Percentiles rank a stretch among this genome's conserved stretches.
Evolutionary conservation across 306 rosid genomes (phyloP).

Genomic region (Geum urbanum): DNA sequence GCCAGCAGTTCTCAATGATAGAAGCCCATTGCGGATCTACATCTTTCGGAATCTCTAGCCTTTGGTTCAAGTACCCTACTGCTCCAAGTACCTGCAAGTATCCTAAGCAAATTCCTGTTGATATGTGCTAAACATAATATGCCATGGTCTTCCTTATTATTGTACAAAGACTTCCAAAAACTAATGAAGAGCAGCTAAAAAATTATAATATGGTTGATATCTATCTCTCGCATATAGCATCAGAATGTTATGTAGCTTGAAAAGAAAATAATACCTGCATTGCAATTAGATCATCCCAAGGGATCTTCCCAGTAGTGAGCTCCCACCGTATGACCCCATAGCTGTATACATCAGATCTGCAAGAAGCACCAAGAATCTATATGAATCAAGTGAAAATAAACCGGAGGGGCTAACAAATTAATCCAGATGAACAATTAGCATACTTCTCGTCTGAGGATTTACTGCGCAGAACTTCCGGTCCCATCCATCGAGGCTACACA

Average conservation of each 20-base stretch:
- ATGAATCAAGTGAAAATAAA: slow-evolving; percentile 10
- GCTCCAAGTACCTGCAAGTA: too few relatives aligned
- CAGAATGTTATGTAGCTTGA: slow-evolving; percentile 5
- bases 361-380: slow-evolving; percentile 36
- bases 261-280: slow-evolving; percentile 77
- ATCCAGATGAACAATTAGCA: slow-evolving; percentile 23
- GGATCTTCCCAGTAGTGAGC: slow-evolving; percentile 92
- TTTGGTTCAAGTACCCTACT: too few relatives aligned
- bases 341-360: slow-evolving; percentile 93
- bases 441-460: slow-evolving; percentile 95
- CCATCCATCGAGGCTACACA: slow-evolving; percentile 98
- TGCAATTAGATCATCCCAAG: slow-evolving; percentile 92
- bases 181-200: too few relatives aligned
- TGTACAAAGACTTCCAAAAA: too few relatives aligned
- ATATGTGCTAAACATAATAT: too few relatives aligned
- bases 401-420: neutral
- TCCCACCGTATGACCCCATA: slow-evolving; percentile 96
- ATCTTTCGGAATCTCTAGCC: too few relatives aligned
- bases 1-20: too few relatives aligned
- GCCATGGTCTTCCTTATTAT: too few relatives aligned
- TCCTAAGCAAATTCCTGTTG: too few relatives aligned
- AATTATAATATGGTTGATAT: neutral
- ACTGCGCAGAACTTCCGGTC: slow-evolving; percentile 96
- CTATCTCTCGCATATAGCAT: neutral
- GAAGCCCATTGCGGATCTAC: too few relatives aligned